These are phyloP conservation scores for Zanthoxylum bungeanum DNA, from an alignment of 345 rosid species.

Conservation along the genomic window DNA sequence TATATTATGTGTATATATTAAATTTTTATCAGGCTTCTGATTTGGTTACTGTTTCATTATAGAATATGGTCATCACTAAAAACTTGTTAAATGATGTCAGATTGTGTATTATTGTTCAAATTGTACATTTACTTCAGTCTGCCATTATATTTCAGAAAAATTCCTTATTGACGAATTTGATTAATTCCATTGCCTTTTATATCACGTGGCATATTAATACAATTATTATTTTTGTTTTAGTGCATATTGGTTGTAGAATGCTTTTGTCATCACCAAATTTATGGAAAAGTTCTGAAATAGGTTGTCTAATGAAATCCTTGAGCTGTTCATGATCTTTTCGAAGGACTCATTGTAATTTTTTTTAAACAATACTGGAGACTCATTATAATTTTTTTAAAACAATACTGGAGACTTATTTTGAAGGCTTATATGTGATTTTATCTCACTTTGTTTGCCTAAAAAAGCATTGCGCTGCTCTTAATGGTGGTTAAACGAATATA, in stretches of 20 bases:
- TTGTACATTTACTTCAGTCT: not conserved
- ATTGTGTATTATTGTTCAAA: not conserved
- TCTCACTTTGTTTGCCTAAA: not conserved
- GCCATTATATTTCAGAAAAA: not conserved
- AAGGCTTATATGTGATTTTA: not conserved
- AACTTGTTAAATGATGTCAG: not conserved
- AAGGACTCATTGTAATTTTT: not conserved
- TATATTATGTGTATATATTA: not conserved
- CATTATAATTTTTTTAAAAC: not conserved
- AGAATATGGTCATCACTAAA: not conserved
- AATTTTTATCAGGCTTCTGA: not conserved
- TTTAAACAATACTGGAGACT: not conserved
- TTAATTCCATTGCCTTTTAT: not conserved
- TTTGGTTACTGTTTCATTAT: constrained; percentile 8
- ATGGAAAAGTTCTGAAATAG: not conserved
- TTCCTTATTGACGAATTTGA: not conserved
- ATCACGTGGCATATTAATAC: not conserved
- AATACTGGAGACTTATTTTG: not conserved
- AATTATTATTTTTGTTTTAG: not conserved
- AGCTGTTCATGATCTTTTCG: not conserved
- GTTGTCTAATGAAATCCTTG: not conserved
- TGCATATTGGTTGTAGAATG: not conserved
- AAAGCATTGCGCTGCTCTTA: not conserved
- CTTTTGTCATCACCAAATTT: not conserved
- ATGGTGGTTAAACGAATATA: not conserved